Evolutionary conservation across 306 rosid genomes (phyloP).

Genomic region (Cyamopsis tetragonoloba): DNA sequence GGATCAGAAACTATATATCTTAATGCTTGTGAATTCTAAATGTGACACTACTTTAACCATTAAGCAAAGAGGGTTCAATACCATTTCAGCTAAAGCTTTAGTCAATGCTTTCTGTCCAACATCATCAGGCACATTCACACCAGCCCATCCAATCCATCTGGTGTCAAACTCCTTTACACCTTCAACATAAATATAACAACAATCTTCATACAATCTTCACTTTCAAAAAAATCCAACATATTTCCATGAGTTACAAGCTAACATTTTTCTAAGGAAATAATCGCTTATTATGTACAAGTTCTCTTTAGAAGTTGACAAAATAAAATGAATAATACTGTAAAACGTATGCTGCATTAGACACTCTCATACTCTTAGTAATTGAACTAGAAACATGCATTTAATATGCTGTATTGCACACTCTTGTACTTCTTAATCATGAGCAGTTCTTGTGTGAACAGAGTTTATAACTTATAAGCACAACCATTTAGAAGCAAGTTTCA

Average conservation of each 20-base stretch:
- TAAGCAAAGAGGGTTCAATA: slow-evolving; percentile 29
- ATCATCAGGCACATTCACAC: slow-evolving; percentile 89
- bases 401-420: too few relatives aligned
- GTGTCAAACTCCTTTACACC: slow-evolving; percentile 95
- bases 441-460: too few relatives aligned
- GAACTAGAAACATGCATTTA: too few relatives aligned
- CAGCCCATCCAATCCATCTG: slow-evolving; percentile 99
- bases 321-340: too few relatives aligned
- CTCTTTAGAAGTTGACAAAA: too few relatives aligned
- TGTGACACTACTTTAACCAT: slow-evolving; percentile 12
- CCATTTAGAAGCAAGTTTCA: too few relatives aligned
- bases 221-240: slow-evolving; percentile 5
- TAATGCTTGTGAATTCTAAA: slow-evolving; percentile 4
- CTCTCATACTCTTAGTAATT: too few relatives aligned
- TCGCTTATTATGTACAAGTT: background rate
- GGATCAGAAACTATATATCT: background rate
- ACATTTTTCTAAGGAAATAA: too few relatives aligned
- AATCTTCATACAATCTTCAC: slow-evolving; percentile 27
- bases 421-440: too few relatives aligned
- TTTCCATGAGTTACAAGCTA: background rate
- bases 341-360: too few relatives aligned
- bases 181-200: slow-evolving; percentile 49
- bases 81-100: slow-evolving; percentile 93
- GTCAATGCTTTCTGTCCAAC: slow-evolving; percentile 68
- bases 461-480: too few relatives aligned